Conservation (phyloP, 306 rosid genomes). For the Psophocarpus tetragonolobus region DNA sequence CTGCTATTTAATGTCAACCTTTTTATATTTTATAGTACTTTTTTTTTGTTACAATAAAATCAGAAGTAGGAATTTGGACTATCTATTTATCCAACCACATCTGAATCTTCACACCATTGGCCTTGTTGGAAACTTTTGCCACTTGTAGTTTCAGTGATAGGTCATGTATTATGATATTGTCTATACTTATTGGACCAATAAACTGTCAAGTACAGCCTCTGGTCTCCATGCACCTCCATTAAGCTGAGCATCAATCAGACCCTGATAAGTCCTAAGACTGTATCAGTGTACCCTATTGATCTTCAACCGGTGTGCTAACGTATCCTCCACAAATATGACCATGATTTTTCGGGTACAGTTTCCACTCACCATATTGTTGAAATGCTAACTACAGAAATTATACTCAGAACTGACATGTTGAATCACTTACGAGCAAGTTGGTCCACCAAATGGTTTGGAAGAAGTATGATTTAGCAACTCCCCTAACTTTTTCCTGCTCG, state of each 20-base stretch:
- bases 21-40: background rate
- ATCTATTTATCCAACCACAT: slow-evolving; percentile 11
- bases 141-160: slow-evolving; percentile 19
- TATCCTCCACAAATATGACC: background rate
- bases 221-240: background rate
- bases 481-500: slow-evolving; percentile 44
- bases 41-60: background rate
- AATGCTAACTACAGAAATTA: slow-evolving; percentile 27
- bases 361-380: slow-evolving; percentile 22
- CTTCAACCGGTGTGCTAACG: slow-evolving; percentile 1
- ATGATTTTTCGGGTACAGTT: slow-evolving; percentile 18
- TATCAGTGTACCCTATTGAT: background rate
- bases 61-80: background rate
- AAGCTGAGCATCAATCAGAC: background rate
- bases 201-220: background rate
- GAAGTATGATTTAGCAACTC: slow-evolving; percentile 45
- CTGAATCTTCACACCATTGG: slow-evolving; percentile 27
- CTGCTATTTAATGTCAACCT: slow-evolving; percentile 25
- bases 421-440: slow-evolving; percentile 86
- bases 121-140: slow-evolving; percentile 13
- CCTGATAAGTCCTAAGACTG: background rate
- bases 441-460: slow-evolving; percentile 61
- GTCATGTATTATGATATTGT: background rate
- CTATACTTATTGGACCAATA: background rate
- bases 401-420: slow-evolving; percentile 18